Conservation (phyloP, 352 stramenopile genomes). For the Phytopythium vexans region DNA sequence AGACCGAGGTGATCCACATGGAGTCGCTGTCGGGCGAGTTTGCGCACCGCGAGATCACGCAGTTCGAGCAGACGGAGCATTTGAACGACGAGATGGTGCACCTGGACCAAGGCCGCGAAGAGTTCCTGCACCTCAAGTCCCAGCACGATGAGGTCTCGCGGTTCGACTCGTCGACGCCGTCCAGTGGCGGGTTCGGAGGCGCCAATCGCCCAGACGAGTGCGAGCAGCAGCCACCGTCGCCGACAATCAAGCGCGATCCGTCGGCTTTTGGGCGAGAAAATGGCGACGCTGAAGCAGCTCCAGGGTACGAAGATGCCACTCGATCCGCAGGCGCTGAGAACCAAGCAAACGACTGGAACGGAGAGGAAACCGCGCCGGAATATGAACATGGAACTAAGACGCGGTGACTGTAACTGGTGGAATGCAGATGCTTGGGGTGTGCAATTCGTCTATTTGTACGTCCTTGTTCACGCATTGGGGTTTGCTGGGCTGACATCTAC, state of each 20-base stretch:
- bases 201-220: conserved; percentile 51
- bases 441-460: no score
- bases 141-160: conserved; percentile 80
- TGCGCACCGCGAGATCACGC: conserved; percentile 80
- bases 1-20: conserved; percentile 85
- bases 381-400: no score
- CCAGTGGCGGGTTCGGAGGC: conserved; percentile 6
- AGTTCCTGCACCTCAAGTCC: conserved; percentile 84
- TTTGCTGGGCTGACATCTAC: no score
- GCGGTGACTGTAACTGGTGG: no score
- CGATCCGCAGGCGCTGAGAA: no score
- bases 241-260: conserved; percentile 74
- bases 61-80: conserved; percentile 81
- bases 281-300: no score
- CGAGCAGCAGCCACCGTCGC: conserved; percentile 69
- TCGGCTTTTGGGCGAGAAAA: conserved; percentile 11
- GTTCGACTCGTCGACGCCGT: conserved; percentile 73
- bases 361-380: no score
- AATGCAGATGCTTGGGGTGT: no score
- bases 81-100: conserved; percentile 83
- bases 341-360: no score
- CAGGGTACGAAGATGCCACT: no score
- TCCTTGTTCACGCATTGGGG: no score
- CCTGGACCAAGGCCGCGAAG: conserved; percentile 70
- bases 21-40: conserved; percentile 77